A percentile compares a stretch with the other conserved stretches of the same genome.
Evolutionary conservation across 148 eudicot species (phyloP).

Genomic region (Rhododendron vialii): DNA sequence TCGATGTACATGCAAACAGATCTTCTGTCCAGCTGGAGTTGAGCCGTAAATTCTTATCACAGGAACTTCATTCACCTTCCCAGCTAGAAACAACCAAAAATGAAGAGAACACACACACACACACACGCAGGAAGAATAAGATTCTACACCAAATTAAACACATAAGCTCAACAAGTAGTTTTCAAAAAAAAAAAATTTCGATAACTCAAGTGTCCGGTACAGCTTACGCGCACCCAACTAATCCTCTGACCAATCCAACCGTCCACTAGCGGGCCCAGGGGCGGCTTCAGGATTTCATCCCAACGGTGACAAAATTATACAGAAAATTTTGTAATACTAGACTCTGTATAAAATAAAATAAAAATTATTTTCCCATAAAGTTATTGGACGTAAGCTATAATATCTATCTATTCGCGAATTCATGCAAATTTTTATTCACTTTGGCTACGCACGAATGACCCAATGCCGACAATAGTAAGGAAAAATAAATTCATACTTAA

Average conservation of each 20-base stretch:
- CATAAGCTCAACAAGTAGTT: not conserved
- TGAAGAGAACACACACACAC: no score
- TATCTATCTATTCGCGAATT: no score
- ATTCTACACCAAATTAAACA: not conserved
- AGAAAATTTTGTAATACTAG: not conserved
- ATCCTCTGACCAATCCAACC: not conserved
- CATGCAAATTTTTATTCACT: no score
- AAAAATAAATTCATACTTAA: no score
- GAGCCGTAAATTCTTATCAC: conserved; percentile 86
- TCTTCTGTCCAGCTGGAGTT: conserved; percentile 87
- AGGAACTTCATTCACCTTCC: conserved; percentile 86
- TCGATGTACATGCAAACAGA: conserved; percentile 80
- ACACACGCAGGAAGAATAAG: not conserved
- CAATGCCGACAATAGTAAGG: not conserved
- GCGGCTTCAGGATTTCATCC: not conserved
- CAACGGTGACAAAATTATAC: not conserved
- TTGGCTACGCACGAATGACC: not conserved
- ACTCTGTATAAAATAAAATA: not conserved
- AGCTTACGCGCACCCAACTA: not conserved
- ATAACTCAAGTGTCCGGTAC: not conserved
- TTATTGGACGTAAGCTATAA: no score
- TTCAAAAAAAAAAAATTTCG: not conserved
- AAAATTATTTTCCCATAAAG: not conserved
- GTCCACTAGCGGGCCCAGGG: not conserved
- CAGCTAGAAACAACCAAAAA: conserved; percentile 38